Percentiles rank a stretch among this genome's conserved stretches.
phyloP scores from a whole-genome alignment of 805 yeast genomes.

The Jamesozyma gamospora region DNA sequence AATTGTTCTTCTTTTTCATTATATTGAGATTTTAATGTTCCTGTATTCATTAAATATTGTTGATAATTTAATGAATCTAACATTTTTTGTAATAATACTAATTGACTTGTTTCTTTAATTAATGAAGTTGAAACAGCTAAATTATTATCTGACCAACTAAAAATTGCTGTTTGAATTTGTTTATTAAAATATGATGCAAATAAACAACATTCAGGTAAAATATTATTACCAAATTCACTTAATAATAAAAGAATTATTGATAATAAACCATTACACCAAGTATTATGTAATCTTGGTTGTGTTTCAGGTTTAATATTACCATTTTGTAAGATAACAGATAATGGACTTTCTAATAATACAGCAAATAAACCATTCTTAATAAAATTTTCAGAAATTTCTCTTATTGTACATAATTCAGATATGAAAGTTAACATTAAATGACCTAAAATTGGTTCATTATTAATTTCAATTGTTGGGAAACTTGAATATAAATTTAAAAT shows the following conservation, averaged over 20 bases:
- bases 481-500: slow-evolving; percentile 57
- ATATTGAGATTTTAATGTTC: slow-evolving; percentile 3
- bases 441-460: slow-evolving; percentile 60
- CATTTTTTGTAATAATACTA: slow-evolving; percentile 53
- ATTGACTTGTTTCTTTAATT: slow-evolving; percentile 58
- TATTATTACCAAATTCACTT: slow-evolving; percentile 50
- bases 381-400: slow-evolving; percentile 55
- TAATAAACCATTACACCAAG: slow-evolving; percentile 83
- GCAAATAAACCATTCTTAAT: slow-evolving; percentile 55
- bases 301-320: slow-evolving; percentile 49
- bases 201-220: slow-evolving; percentile 54
- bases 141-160: slow-evolving; percentile 49
- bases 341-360: slow-evolving; percentile 62
- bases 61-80: slow-evolving; percentile 45
- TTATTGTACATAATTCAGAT: slow-evolving; percentile 54
- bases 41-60: slow-evolving; percentile 31
- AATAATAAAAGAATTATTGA: slow-evolving; percentile 54
- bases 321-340: slow-evolving; percentile 53
- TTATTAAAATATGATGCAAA: slow-evolving; percentile 53
- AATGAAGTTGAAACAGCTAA: slow-evolving; percentile 38
- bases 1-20: slow-evolving; percentile 12
- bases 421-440: slow-evolving; percentile 60
- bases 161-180: slow-evolving; percentile 55
- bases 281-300: slow-evolving; percentile 50
- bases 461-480: slow-evolving; percentile 49